Evolutionary conservation across 371 early-diverging fungal genomes (phyloP), one percentile per base, ranked within the genome.

Genomic region (Encephalitozoon intestinalis): DNA sequence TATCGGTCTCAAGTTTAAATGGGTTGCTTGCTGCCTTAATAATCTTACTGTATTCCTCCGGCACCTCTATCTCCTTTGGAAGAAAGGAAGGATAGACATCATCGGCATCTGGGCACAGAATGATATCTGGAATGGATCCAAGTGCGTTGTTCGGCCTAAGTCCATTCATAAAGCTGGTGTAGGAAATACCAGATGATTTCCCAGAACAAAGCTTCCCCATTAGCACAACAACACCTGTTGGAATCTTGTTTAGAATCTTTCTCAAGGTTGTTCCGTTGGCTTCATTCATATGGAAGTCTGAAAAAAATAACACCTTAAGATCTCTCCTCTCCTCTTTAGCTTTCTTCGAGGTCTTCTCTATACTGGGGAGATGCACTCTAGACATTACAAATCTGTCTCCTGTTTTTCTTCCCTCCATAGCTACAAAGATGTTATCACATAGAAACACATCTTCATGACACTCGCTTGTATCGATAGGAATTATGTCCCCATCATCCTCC

Each of bases 381-480:
- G 23, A 9, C 31, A 52, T 69, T 28, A 12, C 37, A 63, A 78
- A 78, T 11, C 12, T 28, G 3, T 7, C 58, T 6, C 31, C 50
- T 8, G 28, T 21, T 28, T 34, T 50, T 4, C n/a, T 43, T 0
- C 79, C 79, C 4, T 63, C 26, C 5, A 64, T 21, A 2, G 53
- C 80, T 43, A 78, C 23, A 52, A 77, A 78, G 5, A 78, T 70
- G 34, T 76, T 63, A 9, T 78, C 79, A 44, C 49, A 75, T 7
- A 78, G 40, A 63, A 78, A 78, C 2, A 31, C 75, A 23, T 76
- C 53, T 34, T 44, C 65, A 39, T 63, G 63, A 25, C 49, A 66
- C n/a, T 15, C 15, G n/a, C 21, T 50, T n/a, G 77, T 52, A 26
- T 73, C 77, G 21, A 77, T 23, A 28, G 41, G 41, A 31, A 80